A percentile compares a stretch with the other conserved stretches of the same genome.
These are phyloP conservation scores for Colletotrichum incanum DNA, from an alignment of 2,329 filamentous ascomycete genomes.

Conservation along the genomic window DNA sequence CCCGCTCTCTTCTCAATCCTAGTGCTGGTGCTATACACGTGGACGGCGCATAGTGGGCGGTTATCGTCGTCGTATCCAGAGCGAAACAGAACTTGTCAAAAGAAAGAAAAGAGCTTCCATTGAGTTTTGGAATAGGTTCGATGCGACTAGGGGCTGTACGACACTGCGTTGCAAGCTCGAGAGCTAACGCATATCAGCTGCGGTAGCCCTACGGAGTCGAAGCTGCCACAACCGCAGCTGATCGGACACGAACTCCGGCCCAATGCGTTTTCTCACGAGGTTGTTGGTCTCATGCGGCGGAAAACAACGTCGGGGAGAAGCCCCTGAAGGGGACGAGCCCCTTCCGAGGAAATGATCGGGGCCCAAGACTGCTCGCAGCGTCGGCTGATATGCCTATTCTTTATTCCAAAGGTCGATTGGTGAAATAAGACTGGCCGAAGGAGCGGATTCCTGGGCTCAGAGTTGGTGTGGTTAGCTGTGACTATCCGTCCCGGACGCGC, in stretches of 20 bases:
- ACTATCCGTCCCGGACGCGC: constrained; percentile 16
- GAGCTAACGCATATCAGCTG: background rate
- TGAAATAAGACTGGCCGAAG: background rate
- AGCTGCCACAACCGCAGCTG: constrained; percentile 19
- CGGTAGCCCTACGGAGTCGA: constrained; percentile 14
- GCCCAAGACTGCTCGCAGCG: background rate
- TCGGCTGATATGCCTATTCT: constrained; percentile 11
- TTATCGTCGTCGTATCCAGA: background rate
- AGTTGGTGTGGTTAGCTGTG: constrained; percentile 26
- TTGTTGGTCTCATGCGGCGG: constrained; percentile 17
- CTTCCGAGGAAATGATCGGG: constrained; percentile 6
- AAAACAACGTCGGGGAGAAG: constrained; percentile 2
- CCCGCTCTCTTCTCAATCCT: constrained; percentile 17
- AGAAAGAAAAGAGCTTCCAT: background rate
- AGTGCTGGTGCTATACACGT: constrained; percentile 23
- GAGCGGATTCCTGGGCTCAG: background rate
- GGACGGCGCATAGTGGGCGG: constrained; percentile 29
- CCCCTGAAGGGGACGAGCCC: background rate
- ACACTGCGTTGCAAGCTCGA: background rate
- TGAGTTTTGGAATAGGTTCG: background rate
- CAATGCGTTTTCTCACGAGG: constrained; percentile 1
- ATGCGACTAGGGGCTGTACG: constrained; percentile 1
- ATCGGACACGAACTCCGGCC: background rate
- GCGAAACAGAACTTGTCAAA: background rate
- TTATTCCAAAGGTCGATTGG: background rate